Percentiles rank a stretch among this genome's conserved stretches.
Evolutionary conservation across 371 early-diverging fungal species (phyloP).

Genomic region (Rhizopus microsporus): DNA sequence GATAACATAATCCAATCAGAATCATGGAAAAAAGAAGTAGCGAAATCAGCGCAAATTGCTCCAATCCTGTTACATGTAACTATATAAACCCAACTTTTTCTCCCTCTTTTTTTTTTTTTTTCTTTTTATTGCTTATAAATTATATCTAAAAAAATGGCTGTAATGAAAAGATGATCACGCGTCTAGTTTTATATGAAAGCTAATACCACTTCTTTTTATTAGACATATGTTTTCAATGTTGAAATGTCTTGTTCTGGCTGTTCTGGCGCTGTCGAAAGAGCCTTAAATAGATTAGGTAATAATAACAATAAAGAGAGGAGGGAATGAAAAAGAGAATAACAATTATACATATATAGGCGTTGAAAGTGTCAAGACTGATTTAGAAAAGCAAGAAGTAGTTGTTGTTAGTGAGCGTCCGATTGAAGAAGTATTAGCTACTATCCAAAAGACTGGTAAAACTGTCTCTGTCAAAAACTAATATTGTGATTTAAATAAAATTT

Average conservation of each 20-base stretch:
- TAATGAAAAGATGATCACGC: not conserved
- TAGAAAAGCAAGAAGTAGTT: slow-evolving; percentile 73
- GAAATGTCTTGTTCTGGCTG: slow-evolving; percentile 86
- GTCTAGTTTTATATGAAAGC: not conserved
- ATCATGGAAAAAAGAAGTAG: too few species aligned
- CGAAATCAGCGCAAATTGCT: slow-evolving; percentile 6
- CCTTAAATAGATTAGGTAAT: slow-evolving; percentile 64
- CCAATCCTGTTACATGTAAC: not conserved
- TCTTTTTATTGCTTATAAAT: not conserved
- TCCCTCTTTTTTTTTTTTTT: slow-evolving; percentile 8
- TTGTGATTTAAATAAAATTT: slow-evolving; percentile 4
- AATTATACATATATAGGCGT: slow-evolving; percentile 40
- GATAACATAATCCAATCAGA: too few species aligned
- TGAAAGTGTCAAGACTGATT: slow-evolving; percentile 59
- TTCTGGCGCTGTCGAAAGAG: slow-evolving; percentile 75
- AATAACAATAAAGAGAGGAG: too few species aligned
- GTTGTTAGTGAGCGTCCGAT: slow-evolving; percentile 52
- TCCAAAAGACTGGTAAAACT: slow-evolving; percentile 73
- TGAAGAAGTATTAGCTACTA: slow-evolving; percentile 65
- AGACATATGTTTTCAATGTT: slow-evolving; percentile 76
- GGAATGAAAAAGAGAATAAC: not conserved
- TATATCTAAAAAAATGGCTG: slow-evolving; percentile 14
- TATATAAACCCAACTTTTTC: slow-evolving; percentile 1
- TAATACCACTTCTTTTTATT: slow-evolving; percentile 1
- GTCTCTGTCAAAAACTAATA: slow-evolving; percentile 33